Base-by-base conservation (phyloP, 1,139 yeast genomes). In the Candida tetrigidarum region DNA sequence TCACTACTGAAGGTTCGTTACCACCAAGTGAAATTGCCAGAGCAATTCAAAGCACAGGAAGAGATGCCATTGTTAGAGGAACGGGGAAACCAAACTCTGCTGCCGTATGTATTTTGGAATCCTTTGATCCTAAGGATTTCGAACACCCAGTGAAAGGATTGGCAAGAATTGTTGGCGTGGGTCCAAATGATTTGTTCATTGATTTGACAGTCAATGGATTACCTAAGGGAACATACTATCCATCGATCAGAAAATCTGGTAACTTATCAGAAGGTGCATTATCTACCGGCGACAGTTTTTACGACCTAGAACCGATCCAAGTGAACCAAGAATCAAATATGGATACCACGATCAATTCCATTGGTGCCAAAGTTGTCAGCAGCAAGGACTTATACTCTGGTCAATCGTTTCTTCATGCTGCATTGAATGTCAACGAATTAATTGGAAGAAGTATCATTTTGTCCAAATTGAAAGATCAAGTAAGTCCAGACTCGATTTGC, bases 1-100 rank as follows among this genome's bases (percentile, higher is more conserved):
- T 88, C 11, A 70, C 81, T 1, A 84, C 90, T 4, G 68, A 68
- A 19, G 95, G 96, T 2, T 62, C 78, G 1, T 69, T 77, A 6
- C 81, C 96, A 3, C 96, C 96, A 1, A 84, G 93, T 3, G 67
- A 64, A 26, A 75, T 90, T 15, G 84, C 87, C 25, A 69, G 69
- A 49, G 78, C 86, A 0, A 81, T 89, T 48, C 92, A 86, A 61
- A 57, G 60, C 1, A 83, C 83, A 3, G 97, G 97, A 2, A 80
- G 82, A 54, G 97, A 92, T 60, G 96, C 96, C 8, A 88, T 92
- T 51, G 85, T 92, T 28, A 75, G 98, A 50, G 99, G 99, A 5
- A 83, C 97, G 0, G 98, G 98, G 2, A 74, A 74, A 44, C 85
- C 96, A 16, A 85, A 92, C 60, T 80, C 92, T 20, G 96, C 97